phyloP scores from a whole-genome alignment of 2,329 filamentous ascomycete species.

The Teratosphaeria nubilosa region DNA sequence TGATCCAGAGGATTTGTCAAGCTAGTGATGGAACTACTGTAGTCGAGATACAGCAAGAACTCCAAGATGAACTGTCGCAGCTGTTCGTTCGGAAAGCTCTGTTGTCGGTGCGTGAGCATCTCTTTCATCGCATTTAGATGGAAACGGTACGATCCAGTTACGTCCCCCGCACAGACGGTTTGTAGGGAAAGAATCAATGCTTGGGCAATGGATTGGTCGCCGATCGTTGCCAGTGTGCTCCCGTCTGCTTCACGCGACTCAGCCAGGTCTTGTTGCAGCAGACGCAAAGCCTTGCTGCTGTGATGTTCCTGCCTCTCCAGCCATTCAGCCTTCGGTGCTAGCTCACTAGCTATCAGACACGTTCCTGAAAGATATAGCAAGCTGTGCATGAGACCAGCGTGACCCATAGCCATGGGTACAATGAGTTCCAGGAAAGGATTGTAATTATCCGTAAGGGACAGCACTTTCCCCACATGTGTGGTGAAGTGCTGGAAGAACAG shows the following conservation, averaged over 20 bases:
- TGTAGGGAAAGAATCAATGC: conserved; percentile 52
- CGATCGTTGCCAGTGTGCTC: conserved; percentile 5
- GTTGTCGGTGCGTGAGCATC: conserved; percentile 51
- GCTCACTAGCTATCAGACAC: conserved; percentile 50
- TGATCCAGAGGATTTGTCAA: conserved; percentile 30
- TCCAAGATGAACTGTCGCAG: conserved; percentile 63
- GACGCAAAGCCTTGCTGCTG: conserved; percentile 32
- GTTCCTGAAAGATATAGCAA: conserved; percentile 74
- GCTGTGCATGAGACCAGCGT: conserved; percentile 82
- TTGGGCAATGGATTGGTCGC: conserved; percentile 49
- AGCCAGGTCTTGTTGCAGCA: conserved; percentile 14
- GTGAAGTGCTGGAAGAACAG: conserved; percentile 78
- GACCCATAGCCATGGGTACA: conserved; percentile 67
- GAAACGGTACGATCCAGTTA: conserved; percentile 58
- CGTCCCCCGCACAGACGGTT: conserved; percentile 50
- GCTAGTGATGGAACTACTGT: conserved; percentile 48
- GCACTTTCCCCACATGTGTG: conserved; percentile 63
- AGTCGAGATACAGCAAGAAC: conserved; percentile 77
- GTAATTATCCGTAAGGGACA: conserved; percentile 68
- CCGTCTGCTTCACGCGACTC: conserved; percentile 1
- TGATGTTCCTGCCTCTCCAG: conserved; percentile 47
- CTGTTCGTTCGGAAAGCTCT: conserved; percentile 41
- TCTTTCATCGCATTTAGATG: conserved; percentile 68
- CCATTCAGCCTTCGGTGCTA: conserved; percentile 34
- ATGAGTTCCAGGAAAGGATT: conserved; percentile 82